Percentiles rank a stretch among this genome's conserved stretches.
Evolutionary conservation across 148 eudicot genomes (phyloP).

Genomic region (Silene uniflora): DNA sequence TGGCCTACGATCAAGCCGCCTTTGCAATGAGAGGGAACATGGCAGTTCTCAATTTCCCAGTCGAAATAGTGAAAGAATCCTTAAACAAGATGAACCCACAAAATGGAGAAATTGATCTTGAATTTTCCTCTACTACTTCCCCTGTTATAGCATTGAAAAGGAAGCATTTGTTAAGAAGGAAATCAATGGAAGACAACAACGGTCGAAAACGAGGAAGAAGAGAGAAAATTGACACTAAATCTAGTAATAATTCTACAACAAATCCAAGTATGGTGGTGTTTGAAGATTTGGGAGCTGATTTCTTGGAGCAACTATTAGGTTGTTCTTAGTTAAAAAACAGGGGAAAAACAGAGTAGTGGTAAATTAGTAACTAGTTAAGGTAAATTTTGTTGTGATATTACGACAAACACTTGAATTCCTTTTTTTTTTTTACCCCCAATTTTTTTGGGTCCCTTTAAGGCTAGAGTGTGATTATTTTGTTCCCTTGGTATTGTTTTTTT

Average conservation of each 20-base stretch:
- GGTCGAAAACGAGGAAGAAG: constrained; percentile 22
- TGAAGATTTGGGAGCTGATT: constrained; percentile 67
- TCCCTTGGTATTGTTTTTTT: constrained; percentile 18
- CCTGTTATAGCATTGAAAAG: constrained; percentile 54
- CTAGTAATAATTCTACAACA: not conserved
- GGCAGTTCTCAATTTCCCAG: constrained; percentile 57
- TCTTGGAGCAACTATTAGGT: constrained; percentile 43
- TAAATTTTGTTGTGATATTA: not conserved
- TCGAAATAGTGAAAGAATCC: constrained; percentile 43
- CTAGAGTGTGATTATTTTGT: constrained; percentile 23
- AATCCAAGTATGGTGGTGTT: constrained; percentile 32
- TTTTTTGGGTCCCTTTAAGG: not conserved
- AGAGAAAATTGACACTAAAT: constrained; percentile 1
- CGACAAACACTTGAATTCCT: not conserved
- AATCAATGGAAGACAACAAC: constrained; percentile 8
- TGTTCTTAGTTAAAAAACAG: constrained; percentile 12
- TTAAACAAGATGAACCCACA: constrained; percentile 32
- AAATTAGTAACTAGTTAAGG: not conserved
- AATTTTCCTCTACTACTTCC: constrained; percentile 25
- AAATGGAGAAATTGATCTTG: constrained; percentile 11
- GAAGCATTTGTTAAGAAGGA: constrained; percentile 43
- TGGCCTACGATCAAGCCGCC: constrained; percentile 75
- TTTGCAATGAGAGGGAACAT: constrained; percentile 44
- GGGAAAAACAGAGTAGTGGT: not conserved
- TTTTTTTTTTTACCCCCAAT: not conserved